Conservation (phyloP, 371 early-diverging fungal species). For the Apophysomyces ossiformis region DNA sequence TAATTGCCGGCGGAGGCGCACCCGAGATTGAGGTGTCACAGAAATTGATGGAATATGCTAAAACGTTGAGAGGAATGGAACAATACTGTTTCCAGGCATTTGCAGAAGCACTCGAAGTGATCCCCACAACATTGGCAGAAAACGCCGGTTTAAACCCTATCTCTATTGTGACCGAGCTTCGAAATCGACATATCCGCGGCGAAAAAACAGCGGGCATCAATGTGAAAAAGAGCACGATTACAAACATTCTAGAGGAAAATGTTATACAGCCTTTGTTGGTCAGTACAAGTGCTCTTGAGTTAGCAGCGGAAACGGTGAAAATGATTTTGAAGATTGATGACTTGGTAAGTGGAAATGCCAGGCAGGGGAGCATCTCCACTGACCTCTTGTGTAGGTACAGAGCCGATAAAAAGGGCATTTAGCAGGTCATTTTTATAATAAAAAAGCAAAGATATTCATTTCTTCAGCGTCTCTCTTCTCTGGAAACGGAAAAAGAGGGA, state of each 20-base stretch:
- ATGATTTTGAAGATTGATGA: conserved; percentile 98
- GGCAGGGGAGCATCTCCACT: neutral
- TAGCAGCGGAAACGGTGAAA: conserved; percentile 97
- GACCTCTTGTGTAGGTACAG: conserved; percentile 13
- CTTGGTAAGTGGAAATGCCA: conserved; percentile 52
- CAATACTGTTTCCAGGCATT: conserved; percentile 95
- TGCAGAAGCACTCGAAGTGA: conserved; percentile 94
- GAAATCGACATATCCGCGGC: conserved; percentile 91
- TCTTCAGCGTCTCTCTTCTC: too few relatives aligned
- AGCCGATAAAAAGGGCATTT: conserved; percentile 34
- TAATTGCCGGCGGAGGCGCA: conserved; percentile 99
- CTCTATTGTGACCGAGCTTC: conserved; percentile 92
- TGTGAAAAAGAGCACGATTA: conserved; percentile 95
- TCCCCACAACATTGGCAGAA: conserved; percentile 96
- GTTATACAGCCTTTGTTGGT: conserved; percentile 98
- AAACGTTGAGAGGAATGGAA: conserved; percentile 90
- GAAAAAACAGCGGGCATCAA: conserved; percentile 94
- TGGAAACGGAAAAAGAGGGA: neutral
- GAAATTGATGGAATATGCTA: conserved; percentile 81
- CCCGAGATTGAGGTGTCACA: conserved; percentile 95
- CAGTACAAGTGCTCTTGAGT: conserved; percentile 91
- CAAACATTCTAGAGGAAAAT: conserved; percentile 97
- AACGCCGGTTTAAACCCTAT: conserved; percentile 98
- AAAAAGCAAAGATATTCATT: too few relatives aligned
- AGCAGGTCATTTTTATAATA: neutral